Evolutionary conservation across 306 rosid genomes (phyloP).

Genomic region (Styphnolobium japonicum): DNA sequence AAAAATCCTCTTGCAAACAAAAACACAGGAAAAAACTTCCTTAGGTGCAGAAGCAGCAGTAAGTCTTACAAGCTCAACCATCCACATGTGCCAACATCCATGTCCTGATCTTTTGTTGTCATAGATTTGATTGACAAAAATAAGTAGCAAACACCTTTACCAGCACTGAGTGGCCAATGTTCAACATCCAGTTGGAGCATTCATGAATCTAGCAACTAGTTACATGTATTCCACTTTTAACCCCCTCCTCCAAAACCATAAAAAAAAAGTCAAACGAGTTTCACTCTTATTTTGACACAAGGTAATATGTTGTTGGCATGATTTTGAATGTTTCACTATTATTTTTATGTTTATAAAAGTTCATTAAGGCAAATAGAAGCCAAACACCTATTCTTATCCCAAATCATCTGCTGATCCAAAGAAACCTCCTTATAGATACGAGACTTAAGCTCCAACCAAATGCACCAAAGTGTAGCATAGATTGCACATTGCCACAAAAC

Average conservation of each 20-base stretch:
- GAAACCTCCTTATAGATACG: too few relatives aligned
- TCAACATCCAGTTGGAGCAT: background rate
- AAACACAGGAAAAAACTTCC: background rate
- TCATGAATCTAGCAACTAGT: background rate
- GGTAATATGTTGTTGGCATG: background rate
- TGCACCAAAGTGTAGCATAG: too few relatives aligned
- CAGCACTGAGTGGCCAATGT: background rate
- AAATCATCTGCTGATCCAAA: too few relatives aligned
- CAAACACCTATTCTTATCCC: too few relatives aligned
- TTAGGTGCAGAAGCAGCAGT: conserved; percentile 2
- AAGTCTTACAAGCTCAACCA: conserved; percentile 3
- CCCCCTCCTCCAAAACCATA: background rate
- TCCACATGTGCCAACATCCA: background rate
- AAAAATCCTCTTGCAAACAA: background rate
- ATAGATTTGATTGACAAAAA: background rate
- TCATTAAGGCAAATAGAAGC: too few relatives aligned
- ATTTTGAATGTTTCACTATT: background rate
- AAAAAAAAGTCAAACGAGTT: background rate
- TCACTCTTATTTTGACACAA: background rate
- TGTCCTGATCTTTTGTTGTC: background rate
- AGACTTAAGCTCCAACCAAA: too few relatives aligned
- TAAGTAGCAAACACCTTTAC: background rate
- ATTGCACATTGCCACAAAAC: too few relatives aligned
- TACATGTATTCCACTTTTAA: conserved; percentile 3
- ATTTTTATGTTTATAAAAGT: too few relatives aligned